Percentiles rank a stretch among this genome's conserved stretches.
Conservation (phyloP, 2,329 filamentous ascomycete species). For the Colletotrichum tofieldiae region DNA sequence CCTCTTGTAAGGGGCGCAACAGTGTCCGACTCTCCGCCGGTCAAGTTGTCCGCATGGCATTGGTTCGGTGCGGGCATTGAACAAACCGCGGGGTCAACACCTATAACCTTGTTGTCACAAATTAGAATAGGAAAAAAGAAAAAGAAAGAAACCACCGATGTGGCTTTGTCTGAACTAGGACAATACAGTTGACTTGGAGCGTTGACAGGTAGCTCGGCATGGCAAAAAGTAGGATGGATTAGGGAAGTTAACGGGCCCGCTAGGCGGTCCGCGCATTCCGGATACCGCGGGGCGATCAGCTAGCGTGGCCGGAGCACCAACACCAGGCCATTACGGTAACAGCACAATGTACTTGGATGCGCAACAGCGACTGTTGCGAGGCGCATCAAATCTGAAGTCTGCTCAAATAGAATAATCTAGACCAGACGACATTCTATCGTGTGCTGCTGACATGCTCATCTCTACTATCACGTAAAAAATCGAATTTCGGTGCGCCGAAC, state of each 20-base stretch:
- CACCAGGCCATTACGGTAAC: too few relatives aligned
- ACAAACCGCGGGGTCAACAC: too few relatives aligned
- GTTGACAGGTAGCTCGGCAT: neutral
- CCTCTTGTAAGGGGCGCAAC: constrained; percentile 20
- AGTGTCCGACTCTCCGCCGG: constrained; percentile 19
- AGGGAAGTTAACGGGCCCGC: neutral
- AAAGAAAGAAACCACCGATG: neutral
- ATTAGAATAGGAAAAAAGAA: neutral
- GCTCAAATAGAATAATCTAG: too few relatives aligned
- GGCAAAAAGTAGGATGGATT: neutral
- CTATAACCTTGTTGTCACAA: neutral
- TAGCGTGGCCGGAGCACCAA: too few relatives aligned
- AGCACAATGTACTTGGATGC: too few relatives aligned
- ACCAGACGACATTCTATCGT: too few relatives aligned
- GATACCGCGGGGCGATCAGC: neutral
- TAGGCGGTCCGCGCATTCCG: neutral
- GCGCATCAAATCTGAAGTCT: too few relatives aligned
- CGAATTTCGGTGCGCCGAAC: neutral
- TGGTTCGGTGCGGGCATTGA: neutral
- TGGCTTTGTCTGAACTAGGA: neutral
- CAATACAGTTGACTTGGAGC: neutral
- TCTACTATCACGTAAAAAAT: too few relatives aligned
- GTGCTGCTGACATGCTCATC: too few relatives aligned
- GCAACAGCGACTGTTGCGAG: too few relatives aligned
- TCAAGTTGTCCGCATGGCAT: constrained; percentile 39